Percentiles rank a stretch among this genome's conserved stretches.
Evolutionary conservation across 805 yeast species (phyloP).

Genomic region (Nakazawaea laoshanensis): DNA sequence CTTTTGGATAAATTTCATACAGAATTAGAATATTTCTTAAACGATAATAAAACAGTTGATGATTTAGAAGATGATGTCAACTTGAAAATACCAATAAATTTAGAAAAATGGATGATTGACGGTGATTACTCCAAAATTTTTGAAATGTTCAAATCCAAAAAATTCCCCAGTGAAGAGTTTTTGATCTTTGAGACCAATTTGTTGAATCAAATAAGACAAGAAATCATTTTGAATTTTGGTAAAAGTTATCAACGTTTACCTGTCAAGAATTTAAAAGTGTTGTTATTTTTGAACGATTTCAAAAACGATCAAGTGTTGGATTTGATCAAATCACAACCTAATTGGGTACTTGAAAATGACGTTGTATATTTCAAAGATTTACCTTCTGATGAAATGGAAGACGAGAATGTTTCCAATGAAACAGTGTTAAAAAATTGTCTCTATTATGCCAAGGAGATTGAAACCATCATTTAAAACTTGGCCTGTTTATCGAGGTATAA

Average conservation of each 20-base stretch:
- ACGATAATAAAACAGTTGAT: conserved; percentile 29
- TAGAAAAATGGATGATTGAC: conserved; percentile 93
- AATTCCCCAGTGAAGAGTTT: conserved; percentile 67
- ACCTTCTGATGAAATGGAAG: conserved; percentile 13
- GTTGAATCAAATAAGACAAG: conserved; percentile 71
- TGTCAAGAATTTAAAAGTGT: conserved; percentile 69
- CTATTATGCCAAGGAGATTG: conserved; percentile 84
- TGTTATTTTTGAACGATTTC: conserved; percentile 54
- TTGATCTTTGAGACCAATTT: conserved; percentile 68
- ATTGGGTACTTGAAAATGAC: conserved; percentile 52
- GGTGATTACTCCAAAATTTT: conserved; percentile 92
- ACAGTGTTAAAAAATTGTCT: conserved; percentile 62
- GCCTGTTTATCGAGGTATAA: not conserved
- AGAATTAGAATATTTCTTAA: conserved; percentile 68
- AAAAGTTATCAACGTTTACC: conserved; percentile 72
- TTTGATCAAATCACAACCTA: conserved; percentile 40
- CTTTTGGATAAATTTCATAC: conserved; percentile 85
- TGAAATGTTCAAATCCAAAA: conserved; percentile 45
- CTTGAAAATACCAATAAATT: conserved; percentile 75
- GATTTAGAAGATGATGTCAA: conserved; percentile 61
- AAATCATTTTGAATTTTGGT: conserved; percentile 79
- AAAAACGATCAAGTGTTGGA: conserved; percentile 44
- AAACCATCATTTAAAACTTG: conserved; percentile 65
- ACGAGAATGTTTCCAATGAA: conserved; percentile 29
- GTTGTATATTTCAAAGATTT: conserved; percentile 34